Evolutionary conservation across 148 eudicot genomes (phyloP).

Genomic region (Chenopodium album): DNA sequence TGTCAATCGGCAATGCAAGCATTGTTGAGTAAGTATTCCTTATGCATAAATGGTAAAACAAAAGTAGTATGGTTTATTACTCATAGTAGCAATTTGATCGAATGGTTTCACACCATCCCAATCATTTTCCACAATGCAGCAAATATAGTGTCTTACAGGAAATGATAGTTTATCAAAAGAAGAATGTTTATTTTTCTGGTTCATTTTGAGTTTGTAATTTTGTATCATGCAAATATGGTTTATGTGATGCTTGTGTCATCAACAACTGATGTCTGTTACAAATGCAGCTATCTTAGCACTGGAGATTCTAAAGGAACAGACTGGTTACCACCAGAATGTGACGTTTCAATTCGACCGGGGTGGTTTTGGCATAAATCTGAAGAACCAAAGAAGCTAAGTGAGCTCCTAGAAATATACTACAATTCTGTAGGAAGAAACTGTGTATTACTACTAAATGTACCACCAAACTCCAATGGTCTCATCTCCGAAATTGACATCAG

Average conservation of each 20-base stretch:
- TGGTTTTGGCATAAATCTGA: conserved; percentile 96
- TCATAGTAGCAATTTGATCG: not conserved
- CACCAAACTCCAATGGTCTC: conserved; percentile 74
- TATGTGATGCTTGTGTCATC: not conserved
- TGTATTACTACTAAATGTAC: conserved; percentile 74
- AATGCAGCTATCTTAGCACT: conserved; percentile 66
- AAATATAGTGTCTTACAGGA: not conserved
- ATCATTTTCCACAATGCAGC: not conserved
- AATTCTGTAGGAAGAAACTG: conserved; percentile 89
- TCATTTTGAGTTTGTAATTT: not conserved
- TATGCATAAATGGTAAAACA: not conserved
- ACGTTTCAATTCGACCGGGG: conserved; percentile 73
- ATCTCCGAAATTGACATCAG: conserved; percentile 58
- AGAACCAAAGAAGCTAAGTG: conserved; percentile 55
- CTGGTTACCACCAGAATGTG: conserved; percentile 92
- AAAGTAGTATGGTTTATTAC: not conserved
- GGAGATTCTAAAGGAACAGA: conserved; percentile 85
- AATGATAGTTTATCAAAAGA: too few relatives aligned
- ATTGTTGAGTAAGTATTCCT: conserved; percentile 52
- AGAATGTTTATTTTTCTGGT: not conserved
- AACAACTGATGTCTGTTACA: not conserved
- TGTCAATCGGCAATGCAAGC: conserved; percentile 77
- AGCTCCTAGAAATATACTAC: conserved; percentile 70
- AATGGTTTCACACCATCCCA: not conserved
- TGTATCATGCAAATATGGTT: not conserved